phyloP scores from a whole-genome alignment of 306 rosid genomes.

The Pterocarpus santalinus region DNA sequence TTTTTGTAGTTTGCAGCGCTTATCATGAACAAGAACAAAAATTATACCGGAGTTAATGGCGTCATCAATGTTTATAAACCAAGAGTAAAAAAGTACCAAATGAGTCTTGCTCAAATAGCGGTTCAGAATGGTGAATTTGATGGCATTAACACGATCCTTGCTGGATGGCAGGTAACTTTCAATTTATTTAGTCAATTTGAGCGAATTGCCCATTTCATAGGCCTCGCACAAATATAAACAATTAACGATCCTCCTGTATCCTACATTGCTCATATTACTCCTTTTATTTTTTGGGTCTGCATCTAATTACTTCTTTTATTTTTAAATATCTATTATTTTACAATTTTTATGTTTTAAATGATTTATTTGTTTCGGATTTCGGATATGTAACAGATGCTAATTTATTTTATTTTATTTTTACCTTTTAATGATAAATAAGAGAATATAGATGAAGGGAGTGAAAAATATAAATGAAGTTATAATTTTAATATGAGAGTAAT shows the following conservation, averaged over 20 bases:
- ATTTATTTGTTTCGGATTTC: too few relatives aligned
- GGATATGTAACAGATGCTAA: too few relatives aligned
- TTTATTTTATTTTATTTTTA: too few relatives aligned
- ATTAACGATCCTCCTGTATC: not conserved
- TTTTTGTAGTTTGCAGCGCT: conserved; percentile 26
- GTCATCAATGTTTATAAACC: conserved; percentile 6
- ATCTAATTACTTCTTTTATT: too few relatives aligned
- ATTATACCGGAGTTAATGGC: conserved; percentile 19
- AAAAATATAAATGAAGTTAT: too few relatives aligned
- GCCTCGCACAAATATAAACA: not conserved
- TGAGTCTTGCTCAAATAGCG: conserved; percentile 4
- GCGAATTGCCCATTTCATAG: not conserved
- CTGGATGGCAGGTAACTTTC: conserved; percentile 24
- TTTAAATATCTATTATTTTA: too few relatives aligned
- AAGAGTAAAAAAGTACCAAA: not conserved
- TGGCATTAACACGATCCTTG: not conserved
- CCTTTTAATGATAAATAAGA: too few relatives aligned
- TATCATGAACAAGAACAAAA: not conserved
- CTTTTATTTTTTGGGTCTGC: too few relatives aligned
- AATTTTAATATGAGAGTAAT: too few relatives aligned
- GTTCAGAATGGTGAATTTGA: conserved; percentile 10
- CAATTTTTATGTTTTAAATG: too few relatives aligned
- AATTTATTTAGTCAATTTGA: not conserved
- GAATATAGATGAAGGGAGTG: too few relatives aligned
- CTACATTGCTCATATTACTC: too few relatives aligned